Percentiles rank a stretch among this genome's conserved stretches.
These are phyloP conservation scores for Choanephora cucurbitarum DNA, from an alignment of 371 early-diverging fungal species.

Conservation along the genomic window DNA sequence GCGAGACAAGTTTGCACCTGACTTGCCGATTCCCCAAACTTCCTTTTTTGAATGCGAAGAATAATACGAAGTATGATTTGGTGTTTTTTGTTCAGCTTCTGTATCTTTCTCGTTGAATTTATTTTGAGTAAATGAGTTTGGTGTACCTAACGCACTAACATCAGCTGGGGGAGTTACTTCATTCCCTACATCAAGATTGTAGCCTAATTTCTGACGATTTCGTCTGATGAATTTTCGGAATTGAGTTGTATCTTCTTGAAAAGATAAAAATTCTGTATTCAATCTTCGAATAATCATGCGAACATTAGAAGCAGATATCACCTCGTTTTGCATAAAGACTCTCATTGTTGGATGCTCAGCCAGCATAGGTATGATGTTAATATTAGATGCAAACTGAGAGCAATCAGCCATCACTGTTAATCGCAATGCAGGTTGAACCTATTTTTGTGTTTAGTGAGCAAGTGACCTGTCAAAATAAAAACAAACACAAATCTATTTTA, in stretches of 20 bases:
- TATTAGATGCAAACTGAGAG: conserved; percentile 68
- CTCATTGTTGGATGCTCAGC: conserved; percentile 66
- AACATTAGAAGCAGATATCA: conserved; percentile 58
- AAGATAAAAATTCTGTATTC: conserved; percentile 55
- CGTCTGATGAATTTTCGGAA: conserved; percentile 53
- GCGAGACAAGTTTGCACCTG: conserved; percentile 63
- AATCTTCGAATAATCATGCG: conserved; percentile 54
- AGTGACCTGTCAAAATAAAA: not conserved
- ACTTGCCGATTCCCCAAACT: conserved; percentile 64
- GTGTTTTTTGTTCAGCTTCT: conserved; percentile 4
- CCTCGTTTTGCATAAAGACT: conserved; percentile 68
- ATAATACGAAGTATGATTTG: conserved; percentile 25
- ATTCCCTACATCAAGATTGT: conserved; percentile 57
- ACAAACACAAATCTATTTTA: conserved; percentile 11
- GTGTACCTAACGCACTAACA: conserved; percentile 29
- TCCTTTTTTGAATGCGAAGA: conserved; percentile 40
- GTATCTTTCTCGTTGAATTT: not conserved
- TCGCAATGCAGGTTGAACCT: conserved; percentile 55
- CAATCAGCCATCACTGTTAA: conserved; percentile 80
- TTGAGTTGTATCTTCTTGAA: conserved; percentile 62
- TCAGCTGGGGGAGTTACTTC: conserved; percentile 18
- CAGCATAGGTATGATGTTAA: conserved; percentile 58
- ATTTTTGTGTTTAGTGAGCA: not conserved
- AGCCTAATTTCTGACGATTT: conserved; percentile 42
- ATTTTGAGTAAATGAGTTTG: conserved; percentile 6